Percentiles rank a stretch among this genome's conserved stretches.
Evolutionary conservation across 2,329 filamentous ascomycete genomes (phyloP).

Genomic region (Xylariomycetidae sp.): DNA sequence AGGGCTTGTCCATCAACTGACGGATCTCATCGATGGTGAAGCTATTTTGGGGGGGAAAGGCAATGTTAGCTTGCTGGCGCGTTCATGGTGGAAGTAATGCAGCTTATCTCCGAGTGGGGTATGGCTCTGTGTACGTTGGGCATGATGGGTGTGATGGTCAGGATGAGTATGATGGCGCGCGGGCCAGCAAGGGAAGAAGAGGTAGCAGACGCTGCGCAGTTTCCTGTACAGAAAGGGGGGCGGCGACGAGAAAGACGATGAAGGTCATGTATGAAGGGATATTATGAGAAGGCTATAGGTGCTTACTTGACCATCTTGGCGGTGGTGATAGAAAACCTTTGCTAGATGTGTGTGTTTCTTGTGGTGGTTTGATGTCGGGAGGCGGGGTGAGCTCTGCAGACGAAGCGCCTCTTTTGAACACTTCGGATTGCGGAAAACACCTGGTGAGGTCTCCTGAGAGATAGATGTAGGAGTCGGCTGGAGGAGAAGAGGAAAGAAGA

Average conservation of each 20-base stretch:
- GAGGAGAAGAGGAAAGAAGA: too few species aligned
- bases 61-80: too few species aligned
- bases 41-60: constrained; percentile 52
- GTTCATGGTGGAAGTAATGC: too few species aligned
- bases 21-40: constrained; percentile 97
- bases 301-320: constrained; percentile 99
- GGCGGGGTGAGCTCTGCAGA: constrained; percentile 1
- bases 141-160: too few species aligned
- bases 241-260: not conserved
- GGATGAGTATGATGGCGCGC: too few species aligned
- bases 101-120: constrained; percentile 38
- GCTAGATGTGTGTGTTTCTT: constrained; percentile 24
- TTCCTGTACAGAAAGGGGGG: not conserved
- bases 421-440: too few species aligned
- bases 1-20: constrained; percentile 66
- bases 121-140: too few species aligned
- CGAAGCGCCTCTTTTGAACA: too few species aligned
- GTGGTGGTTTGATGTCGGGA: not conserved
- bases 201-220: not conserved
- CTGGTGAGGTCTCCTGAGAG: too few species aligned
- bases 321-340: constrained; percentile 58
- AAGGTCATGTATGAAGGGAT: not conserved
- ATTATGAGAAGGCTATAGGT: constrained; percentile 1
- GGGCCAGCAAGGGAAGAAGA: not conserved
- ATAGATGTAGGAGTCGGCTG: too few species aligned